A percentile compares a stretch with the other conserved stretches of the same genome.
Conservation (phyloP, 2,329 filamentous ascomycete genomes). For the Akanthomyces uredinophilus region DNA sequence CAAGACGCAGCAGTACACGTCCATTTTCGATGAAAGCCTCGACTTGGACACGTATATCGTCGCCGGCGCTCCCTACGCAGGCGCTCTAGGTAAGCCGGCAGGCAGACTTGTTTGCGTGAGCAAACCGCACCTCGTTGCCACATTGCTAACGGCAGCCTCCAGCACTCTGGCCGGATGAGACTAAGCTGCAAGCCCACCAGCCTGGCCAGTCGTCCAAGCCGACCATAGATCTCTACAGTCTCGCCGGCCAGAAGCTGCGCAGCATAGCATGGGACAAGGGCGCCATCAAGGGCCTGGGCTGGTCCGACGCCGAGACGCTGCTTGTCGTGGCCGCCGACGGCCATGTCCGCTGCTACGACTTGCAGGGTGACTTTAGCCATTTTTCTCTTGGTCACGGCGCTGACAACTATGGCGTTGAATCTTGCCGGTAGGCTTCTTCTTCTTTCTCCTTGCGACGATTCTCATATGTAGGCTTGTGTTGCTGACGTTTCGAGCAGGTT, state of each 20-base stretch:
- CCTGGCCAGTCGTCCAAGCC: conserved; percentile 68
- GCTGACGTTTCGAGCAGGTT: conserved; percentile 45
- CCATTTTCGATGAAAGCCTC: conserved; percentile 85
- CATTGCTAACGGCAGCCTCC: conserved; percentile 17
- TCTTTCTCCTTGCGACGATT: too few species aligned
- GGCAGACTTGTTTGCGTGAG: neutral
- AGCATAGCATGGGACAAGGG: conserved; percentile 90
- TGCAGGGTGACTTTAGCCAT: conserved; percentile 93
- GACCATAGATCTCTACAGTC: conserved; percentile 91
- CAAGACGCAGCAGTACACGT: conserved; percentile 88
- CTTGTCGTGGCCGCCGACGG: conserved; percentile 86
- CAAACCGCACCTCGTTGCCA: neutral
- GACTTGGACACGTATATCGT: conserved; percentile 94
- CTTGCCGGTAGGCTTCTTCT: conserved; percentile 56
- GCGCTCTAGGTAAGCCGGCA: conserved; percentile 71
- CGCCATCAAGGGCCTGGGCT: conserved; percentile 80
- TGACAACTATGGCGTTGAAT: conserved; percentile 79
- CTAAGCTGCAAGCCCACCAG: conserved; percentile 74
- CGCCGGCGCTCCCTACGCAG: conserved; percentile 85
- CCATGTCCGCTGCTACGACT: conserved; percentile 81
- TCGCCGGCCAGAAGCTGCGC: conserved; percentile 80
- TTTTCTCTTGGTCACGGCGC: conserved; percentile 88
- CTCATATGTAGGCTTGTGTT: neutral
- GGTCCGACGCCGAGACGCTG: conserved; percentile 93
- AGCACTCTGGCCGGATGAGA: conserved; percentile 87